Conservation (phyloP, 2,329 filamentous ascomycete species). For the Diaporthe sp. region DNA sequence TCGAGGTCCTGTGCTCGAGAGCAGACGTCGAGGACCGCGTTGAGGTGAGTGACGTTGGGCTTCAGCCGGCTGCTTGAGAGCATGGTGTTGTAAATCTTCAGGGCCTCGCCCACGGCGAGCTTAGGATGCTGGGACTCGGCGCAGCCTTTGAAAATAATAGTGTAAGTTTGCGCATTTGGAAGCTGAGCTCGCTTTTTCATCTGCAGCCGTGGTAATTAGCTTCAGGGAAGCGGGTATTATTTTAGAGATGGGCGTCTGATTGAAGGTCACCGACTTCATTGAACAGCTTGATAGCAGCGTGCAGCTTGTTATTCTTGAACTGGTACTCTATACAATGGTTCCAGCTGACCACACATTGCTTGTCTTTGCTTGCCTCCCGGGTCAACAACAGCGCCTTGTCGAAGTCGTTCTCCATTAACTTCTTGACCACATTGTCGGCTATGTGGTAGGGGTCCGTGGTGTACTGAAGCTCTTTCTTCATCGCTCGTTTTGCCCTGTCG, state of each 20-base stretch:
- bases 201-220: conserved; percentile 56
- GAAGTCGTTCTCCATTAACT: conserved; percentile 70
- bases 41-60: conserved; percentile 86
- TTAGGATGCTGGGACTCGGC: conserved; percentile 70
- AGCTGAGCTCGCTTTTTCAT: conserved; percentile 94
- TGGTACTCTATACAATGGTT: conserved; percentile 85
- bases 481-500: conserved; percentile 42
- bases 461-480: conserved; percentile 69
- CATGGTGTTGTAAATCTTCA: conserved; percentile 84
- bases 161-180: conserved; percentile 87
- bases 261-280: conserved; percentile 76
- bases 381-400: conserved; percentile 78
- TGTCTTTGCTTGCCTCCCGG: conserved; percentile 75
- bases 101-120: conserved; percentile 75
- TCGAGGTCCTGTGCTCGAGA: conserved; percentile 82
- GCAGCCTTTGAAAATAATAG: conserved; percentile 83
- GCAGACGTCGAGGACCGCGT: conserved; percentile 89
- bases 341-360: conserved; percentile 83
- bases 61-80: conserved; percentile 72
- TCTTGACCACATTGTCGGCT: conserved; percentile 73
- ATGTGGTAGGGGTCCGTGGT: conserved; percentile 81
- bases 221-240: conserved; percentile 22
- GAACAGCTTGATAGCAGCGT: conserved; percentile 82
- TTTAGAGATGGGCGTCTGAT: not conserved
- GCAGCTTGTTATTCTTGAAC: conserved; percentile 71